Conservation (phyloP, 345 rosid species). For the Aethionema arabicum region DNA sequence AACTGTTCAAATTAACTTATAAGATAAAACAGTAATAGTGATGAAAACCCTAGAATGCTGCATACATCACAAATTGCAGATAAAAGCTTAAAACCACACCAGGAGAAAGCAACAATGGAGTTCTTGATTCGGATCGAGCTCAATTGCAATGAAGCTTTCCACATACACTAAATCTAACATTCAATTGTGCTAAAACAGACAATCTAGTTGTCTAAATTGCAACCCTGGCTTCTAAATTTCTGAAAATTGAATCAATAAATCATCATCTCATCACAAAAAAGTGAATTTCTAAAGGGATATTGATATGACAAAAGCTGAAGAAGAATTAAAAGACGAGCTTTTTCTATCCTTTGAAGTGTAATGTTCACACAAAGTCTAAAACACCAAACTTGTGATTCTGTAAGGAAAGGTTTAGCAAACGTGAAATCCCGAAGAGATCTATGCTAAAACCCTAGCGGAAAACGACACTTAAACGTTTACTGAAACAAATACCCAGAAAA, state of each 20-base stretch:
- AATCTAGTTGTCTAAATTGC: not conserved
- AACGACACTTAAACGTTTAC: not conserved
- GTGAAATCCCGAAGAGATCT: constrained; percentile 22
- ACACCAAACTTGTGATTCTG: not conserved
- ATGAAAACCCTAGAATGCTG: not conserved
- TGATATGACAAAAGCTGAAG: constrained; percentile 1
- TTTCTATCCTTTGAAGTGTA: not conserved
- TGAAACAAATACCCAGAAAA: constrained; percentile 9
- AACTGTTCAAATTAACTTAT: not conserved
- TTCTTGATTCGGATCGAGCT: not conserved
- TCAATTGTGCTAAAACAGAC: no score
- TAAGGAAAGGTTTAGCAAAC: not conserved
- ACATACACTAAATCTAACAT: no score
- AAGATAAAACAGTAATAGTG: constrained; percentile 1
- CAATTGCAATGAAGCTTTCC: constrained; percentile 1
- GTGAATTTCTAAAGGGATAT: not conserved
- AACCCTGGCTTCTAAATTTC: not conserved
- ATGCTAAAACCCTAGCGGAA: not conserved
- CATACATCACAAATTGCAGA: not conserved
- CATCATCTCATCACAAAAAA: constrained; percentile 17
- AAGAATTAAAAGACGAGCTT: not conserved
- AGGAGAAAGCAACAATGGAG: not conserved
- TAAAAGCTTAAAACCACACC: not conserved
- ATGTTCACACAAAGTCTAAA: constrained; percentile 1
- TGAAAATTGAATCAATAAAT: not conserved